Conservation (phyloP, 106 monocot genomes). For the Amphibolis antarctica region DNA sequence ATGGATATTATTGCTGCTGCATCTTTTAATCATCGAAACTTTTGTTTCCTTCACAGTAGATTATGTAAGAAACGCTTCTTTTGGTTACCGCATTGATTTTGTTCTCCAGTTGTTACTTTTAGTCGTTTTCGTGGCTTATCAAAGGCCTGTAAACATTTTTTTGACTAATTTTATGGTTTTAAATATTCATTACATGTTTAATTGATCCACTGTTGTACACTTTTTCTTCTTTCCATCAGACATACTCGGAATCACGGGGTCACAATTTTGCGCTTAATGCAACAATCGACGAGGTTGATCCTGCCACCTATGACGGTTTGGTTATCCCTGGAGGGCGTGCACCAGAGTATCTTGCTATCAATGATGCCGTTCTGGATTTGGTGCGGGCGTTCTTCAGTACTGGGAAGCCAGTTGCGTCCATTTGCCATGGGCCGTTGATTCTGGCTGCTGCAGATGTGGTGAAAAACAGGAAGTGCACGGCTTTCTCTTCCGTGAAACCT, state of each 20-base stretch:
- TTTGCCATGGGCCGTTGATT: conserved; percentile 87
- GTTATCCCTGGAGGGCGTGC: conserved; percentile 78
- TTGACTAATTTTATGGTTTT: neutral
- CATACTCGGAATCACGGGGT: conserved; percentile 67
- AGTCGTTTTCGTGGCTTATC: neutral
- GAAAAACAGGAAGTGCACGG: conserved; percentile 60
- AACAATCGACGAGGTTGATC: conserved; percentile 46
- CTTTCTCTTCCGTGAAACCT: conserved; percentile 62
- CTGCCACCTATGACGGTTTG: conserved; percentile 47
- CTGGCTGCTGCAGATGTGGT: conserved; percentile 74
- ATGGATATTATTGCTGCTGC: neutral
- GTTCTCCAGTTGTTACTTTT: no score
- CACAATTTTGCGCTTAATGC: conserved; percentile 91
- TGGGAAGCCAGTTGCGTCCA: conserved; percentile 55
- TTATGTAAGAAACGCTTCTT: no score
- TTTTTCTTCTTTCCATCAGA: conserved; percentile 26
- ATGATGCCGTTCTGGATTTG: conserved; percentile 37
- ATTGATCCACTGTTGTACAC: neutral
- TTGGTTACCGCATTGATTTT: no score
- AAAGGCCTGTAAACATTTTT: neutral
- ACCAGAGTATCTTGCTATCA: conserved; percentile 70
- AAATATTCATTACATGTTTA: neutral
- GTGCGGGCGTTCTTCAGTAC: conserved; percentile 30
- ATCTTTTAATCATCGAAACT: no score
- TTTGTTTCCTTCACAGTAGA: no score